Evolutionary conservation across 352 stramenopile genomes (phyloP), one percentile per base, ranked within the genome.

Genomic region (Aphanomyces astaci): DNA sequence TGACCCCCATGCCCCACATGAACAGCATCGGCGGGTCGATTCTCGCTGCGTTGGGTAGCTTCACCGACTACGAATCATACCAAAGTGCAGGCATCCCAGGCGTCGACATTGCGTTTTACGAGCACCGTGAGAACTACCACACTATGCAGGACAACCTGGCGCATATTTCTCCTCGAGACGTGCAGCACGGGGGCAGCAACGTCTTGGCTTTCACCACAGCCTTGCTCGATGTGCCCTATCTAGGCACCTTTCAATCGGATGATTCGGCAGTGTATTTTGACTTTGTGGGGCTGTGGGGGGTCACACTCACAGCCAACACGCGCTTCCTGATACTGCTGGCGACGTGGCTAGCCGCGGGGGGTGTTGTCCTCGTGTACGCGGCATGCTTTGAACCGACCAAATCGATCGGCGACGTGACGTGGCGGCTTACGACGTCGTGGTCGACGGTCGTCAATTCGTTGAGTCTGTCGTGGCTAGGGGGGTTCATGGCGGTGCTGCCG

Each of bases 1-100:
- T 56, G 11, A 39, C 60, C 0, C 60, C 60, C 13, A n/a, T 28
- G 13, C 60, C 60, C 27, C 24, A 63, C 13, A 66, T 66, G 60
- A 66, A 66, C 48, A 66, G 43, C 60, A 52, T 66, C 60, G 60
- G 36, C 17, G 60, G 60, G 13, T 64, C 56, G 15, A 17, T 64
- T n/a, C 22, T 64, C 33, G 9, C 17, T 11, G 43, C 36, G n/a
- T 7, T 56, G 5, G 36, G 36, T 15, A n/a, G n/a, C 1, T n/a
- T 7, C 32, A 60, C 60, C 15, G 60, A 60, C 32, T 66, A 32
- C 33, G 43, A 63, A 17, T 28, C 39, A 27, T 66, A 56, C 48
- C 43, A 66, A 30, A 15, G 10, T 15, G 60, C 60, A 22, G n/a
- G 25, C 30, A 17, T 66, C 30, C 32, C 31, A 13, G 60, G 60